Percentiles rank a stretch among this genome's conserved stretches.
Conservation (phyloP, 805 yeast genomes). For the Candida gorgasii region DNA sequence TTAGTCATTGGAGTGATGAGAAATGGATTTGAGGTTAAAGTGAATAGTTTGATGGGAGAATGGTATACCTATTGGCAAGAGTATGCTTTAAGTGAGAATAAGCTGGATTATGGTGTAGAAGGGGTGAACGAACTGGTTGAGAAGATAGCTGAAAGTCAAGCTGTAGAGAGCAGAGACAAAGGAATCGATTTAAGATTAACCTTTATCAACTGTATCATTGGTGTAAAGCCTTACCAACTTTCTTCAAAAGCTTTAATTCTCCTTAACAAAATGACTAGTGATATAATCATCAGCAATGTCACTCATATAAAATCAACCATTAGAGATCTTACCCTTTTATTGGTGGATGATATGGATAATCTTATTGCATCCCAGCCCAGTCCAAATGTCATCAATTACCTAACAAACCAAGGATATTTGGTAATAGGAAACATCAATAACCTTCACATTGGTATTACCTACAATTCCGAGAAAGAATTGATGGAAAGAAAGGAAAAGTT, state of each 20-base stretch:
- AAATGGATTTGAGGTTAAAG: conserved; percentile 10
- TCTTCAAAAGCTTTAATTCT: conserved; percentile 53
- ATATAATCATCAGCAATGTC: conserved; percentile 39
- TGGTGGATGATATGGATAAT: conserved; percentile 60
- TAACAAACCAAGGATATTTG: conserved; percentile 46
- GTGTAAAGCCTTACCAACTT: conserved; percentile 63
- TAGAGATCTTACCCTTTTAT: conserved; percentile 48
- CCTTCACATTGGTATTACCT: conserved; percentile 32
- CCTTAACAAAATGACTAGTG: conserved; percentile 55
- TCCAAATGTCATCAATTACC: neutral
- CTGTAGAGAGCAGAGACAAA: too few species aligned
- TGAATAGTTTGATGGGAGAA: conserved; percentile 11
- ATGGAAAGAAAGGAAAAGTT: neutral
- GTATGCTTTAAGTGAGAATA: too few species aligned
- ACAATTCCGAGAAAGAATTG: conserved; percentile 6
- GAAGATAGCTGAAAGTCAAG: too few species aligned
- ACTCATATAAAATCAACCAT: conserved; percentile 46
- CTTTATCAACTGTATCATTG: conserved; percentile 57
- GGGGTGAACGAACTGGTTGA: too few species aligned
- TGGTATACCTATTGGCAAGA: conserved; percentile 17
- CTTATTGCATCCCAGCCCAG: conserved; percentile 2
- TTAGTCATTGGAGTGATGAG: conserved; percentile 9
- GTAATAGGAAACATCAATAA: conserved; percentile 49
- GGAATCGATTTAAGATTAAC: conserved; percentile 29
- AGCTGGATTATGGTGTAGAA: too few species aligned